Evolutionary conservation across 305 asterid species (phyloP).

Genomic region (Solanum hybrid): DNA sequence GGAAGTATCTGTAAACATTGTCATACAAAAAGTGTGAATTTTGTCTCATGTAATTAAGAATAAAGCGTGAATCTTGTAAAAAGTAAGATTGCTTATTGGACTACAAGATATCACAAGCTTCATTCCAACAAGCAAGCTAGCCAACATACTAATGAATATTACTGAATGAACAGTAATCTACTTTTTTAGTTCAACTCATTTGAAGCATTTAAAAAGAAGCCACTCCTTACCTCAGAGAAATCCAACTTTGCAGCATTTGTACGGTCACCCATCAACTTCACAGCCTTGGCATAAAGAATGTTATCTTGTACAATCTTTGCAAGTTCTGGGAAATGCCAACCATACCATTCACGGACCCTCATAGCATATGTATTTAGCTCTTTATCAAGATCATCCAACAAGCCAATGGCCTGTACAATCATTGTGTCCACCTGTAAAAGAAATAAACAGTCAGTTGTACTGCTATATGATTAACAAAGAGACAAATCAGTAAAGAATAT

Average conservation of each 20-base stretch:
- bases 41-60: background rate
- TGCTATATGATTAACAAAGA: background rate
- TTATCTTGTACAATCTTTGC: constrained; percentile 85
- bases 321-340: constrained; percentile 98
- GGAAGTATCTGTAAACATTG: constrained; percentile 44
- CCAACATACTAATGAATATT: background rate
- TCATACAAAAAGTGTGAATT: background rate
- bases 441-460: background rate
- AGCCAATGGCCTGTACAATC: constrained; percentile 92
- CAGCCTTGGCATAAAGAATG: constrained; percentile 70
- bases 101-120: background rate
- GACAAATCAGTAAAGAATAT: background rate
- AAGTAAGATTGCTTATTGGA: background rate
- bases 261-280: constrained; percentile 86
- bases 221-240: constrained; percentile 62
- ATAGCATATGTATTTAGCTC: constrained; percentile 91
- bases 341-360: constrained; percentile 98
- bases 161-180: background rate
- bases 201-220: background rate
- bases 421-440: constrained; percentile 76
- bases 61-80: background rate
- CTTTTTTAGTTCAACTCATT: background rate
- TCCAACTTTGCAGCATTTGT: constrained; percentile 76
- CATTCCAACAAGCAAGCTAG: background rate
- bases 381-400: constrained; percentile 92